Percentiles rank a stretch among this genome's conserved stretches.
phyloP scores from a whole-genome alignment of 2,329 filamentous ascomycete genomes.

The Trichoderma cornu-damae region DNA sequence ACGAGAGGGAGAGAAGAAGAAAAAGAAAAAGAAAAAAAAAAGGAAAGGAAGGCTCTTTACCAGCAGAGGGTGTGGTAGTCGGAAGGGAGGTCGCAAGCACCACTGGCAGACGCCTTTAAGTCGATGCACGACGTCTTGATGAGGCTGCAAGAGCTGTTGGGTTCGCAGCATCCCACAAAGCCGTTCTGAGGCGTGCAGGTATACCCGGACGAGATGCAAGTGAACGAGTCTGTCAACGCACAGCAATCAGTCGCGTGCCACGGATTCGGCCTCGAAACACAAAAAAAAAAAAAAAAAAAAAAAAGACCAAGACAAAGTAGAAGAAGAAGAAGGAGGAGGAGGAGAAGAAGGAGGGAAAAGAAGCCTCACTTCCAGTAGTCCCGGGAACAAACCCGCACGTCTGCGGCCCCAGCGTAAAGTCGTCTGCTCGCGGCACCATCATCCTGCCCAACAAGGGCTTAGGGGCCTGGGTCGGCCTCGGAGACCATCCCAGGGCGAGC shows the following conservation, averaged over 20 bases:
- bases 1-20: background rate
- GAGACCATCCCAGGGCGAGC: slow-evolving; percentile 31
- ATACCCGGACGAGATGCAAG: slow-evolving; percentile 26
- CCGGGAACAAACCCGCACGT: slow-evolving; percentile 31
- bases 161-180: slow-evolving; percentile 32
- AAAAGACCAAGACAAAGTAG: background rate
- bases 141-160: slow-evolving; percentile 26
- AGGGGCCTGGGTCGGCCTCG: slow-evolving; percentile 31
- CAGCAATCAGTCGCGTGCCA: too few relatives aligned
- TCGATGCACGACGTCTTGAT: slow-evolving; percentile 33
- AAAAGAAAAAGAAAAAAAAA: too few relatives aligned
- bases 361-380: slow-evolving; percentile 29
- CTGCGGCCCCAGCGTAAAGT: slow-evolving; percentile 26
- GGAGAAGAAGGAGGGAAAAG: background rate
- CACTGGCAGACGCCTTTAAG: slow-evolving; percentile 25
- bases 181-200: slow-evolving; percentile 27
- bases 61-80: slow-evolving; percentile 36
- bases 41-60: too few relatives aligned
- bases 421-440: slow-evolving; percentile 28
- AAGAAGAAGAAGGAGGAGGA: background rate
- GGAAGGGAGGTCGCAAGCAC: slow-evolving; percentile 26
- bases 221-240: slow-evolving; percentile 25
- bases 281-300: background rate
- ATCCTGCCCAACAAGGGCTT: slow-evolving; percentile 29
- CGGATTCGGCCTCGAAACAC: background rate